These are phyloP conservation scores for Ambrosia trifida DNA, from an alignment of 129 eudicot genomes.

Conservation along the genomic window DNA sequence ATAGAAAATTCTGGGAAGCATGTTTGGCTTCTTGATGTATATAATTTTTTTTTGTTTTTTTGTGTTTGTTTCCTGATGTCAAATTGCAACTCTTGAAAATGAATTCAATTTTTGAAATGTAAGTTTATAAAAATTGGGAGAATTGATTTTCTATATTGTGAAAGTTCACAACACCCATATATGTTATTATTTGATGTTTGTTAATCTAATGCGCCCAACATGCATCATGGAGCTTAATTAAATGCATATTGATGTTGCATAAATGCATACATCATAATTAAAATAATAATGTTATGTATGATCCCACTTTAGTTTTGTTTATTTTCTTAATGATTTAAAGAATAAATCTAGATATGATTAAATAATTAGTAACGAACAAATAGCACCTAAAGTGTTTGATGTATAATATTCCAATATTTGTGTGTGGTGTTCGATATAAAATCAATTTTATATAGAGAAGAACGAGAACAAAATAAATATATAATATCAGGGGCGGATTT, in stretches of 20 bases:
- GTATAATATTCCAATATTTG: background rate
- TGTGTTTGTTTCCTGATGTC: slow-evolving; percentile 26
- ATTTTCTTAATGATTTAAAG: background rate
- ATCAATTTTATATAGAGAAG: no score
- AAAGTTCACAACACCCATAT: background rate
- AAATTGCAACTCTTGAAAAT: background rate
- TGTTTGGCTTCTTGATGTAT: slow-evolving; percentile 44
- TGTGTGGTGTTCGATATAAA: no score
- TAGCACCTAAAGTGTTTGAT: background rate
- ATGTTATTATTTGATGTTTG: background rate
- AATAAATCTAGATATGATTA: background rate
- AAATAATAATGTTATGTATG: background rate
- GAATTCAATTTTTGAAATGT: background rate
- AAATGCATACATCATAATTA: background rate
- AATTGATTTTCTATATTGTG: background rate
- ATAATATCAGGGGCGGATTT: no score
- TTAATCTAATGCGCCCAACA: background rate
- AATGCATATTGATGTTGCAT: background rate
- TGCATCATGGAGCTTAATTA: background rate
- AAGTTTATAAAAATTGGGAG: background rate
- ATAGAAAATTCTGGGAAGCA: slow-evolving; percentile 46
- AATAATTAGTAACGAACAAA: background rate
- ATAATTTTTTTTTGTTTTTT: background rate
- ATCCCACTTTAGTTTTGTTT: slow-evolving; percentile 2
- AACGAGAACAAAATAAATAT: no score